A percentile compares a stretch with the other conserved stretches of the same genome.
Evolutionary conservation across 306 rosid genomes (phyloP).

Genomic region (Nissolia schottii): DNA sequence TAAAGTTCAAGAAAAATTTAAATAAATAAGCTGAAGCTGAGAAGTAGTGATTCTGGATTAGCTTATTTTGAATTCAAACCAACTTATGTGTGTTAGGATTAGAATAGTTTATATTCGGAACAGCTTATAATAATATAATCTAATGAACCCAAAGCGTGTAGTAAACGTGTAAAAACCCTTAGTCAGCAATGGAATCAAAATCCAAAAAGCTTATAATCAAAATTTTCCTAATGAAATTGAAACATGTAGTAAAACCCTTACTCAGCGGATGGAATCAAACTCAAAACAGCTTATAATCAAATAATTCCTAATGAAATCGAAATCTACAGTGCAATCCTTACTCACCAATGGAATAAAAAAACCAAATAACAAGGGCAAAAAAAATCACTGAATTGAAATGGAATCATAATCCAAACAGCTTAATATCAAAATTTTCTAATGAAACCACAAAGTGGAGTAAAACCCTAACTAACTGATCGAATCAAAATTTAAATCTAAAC

Average conservation of each 20-base stretch:
- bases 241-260: too few species aligned
- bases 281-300: not conserved
- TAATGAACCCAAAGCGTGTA: not conserved
- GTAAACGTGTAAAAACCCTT: too few species aligned
- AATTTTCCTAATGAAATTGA: too few species aligned
- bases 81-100: not conserved
- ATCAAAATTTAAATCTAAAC: too few species aligned
- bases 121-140: not conserved
- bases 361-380: too few species aligned
- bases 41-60: not conserved
- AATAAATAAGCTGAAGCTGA: not conserved
- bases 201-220: not conserved
- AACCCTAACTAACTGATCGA: not conserved
- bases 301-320: not conserved
- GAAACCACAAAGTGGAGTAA: not conserved
- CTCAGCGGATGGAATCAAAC: not conserved
- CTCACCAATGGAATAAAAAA: not conserved
- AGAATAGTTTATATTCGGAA: not conserved
- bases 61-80: not conserved
- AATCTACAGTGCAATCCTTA: too few species aligned
- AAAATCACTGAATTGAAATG: too few species aligned
- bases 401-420: not conserved
- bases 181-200: not conserved
- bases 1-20: not conserved
- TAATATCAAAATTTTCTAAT: too few species aligned